A percentile compares a stretch with the other conserved stretches of the same genome.
phyloP scores from a whole-genome alignment of 257 asterid species.

The Mitragyna speciosa region DNA sequence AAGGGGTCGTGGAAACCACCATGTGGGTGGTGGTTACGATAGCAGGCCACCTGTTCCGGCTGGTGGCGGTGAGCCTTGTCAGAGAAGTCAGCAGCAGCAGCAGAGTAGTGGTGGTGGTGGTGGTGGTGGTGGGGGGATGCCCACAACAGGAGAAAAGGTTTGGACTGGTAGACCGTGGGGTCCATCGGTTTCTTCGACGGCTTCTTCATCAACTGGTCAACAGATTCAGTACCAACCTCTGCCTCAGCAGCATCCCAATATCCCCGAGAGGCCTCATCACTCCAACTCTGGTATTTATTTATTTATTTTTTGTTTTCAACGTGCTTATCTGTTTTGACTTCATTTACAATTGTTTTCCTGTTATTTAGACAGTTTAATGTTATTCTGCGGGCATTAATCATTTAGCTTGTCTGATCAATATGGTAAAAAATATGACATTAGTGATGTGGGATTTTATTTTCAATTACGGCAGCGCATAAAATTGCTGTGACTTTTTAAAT shows the following conservation, averaged over 20 bases:
- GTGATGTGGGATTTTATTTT: too few relatives aligned
- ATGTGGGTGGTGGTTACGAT: slow-evolving; percentile 5
- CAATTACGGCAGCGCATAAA: too few relatives aligned
- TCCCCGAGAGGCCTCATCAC: not conserved
- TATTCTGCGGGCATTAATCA: too few relatives aligned
- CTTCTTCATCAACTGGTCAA: slow-evolving; percentile 27
- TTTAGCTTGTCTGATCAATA: too few relatives aligned
- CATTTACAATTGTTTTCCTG: not conserved
- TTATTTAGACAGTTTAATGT: too few relatives aligned
- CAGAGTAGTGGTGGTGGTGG: not conserved
- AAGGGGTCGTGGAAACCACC: not conserved
- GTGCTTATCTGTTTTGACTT: too few relatives aligned
- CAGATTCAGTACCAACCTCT: slow-evolving; percentile 14
- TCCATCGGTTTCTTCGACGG: not conserved
- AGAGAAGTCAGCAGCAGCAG: slow-evolving; percentile 16
- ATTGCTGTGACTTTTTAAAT: too few relatives aligned
- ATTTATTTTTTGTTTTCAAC: not conserved
- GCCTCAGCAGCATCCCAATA: not conserved
- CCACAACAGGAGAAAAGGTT: slow-evolving; percentile 16
- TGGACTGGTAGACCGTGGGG: slow-evolving; percentile 34
- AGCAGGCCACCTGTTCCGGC: not conserved
- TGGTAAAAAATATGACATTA: too few relatives aligned
- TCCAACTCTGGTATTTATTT: slow-evolving; percentile 29
- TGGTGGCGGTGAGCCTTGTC: not conserved
- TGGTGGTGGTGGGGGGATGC: slow-evolving; percentile 22